Base-by-base conservation (phyloP, 73 alveolate species). In the Blepharisma japonicum region DNA sequence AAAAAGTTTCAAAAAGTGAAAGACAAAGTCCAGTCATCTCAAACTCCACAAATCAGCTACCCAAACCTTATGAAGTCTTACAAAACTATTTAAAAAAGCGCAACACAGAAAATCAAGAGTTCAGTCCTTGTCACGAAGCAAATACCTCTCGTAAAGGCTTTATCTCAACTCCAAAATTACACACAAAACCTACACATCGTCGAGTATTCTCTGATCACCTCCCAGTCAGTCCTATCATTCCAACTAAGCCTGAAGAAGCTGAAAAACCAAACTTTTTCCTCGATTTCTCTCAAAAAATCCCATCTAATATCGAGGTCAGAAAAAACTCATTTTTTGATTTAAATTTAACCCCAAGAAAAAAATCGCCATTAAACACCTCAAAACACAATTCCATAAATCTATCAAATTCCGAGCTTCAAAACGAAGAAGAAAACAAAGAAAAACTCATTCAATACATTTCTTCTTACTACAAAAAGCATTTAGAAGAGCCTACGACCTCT, bases 131-230 rank as follows among this genome's bases (percentile, higher is more conserved):
- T 3, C 42, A 32, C 42, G 42, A 32, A 32, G 42, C 42, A 0
- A 32, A 32, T 32, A 32, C 42, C 42, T 32, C 42, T 32, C 42
- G 42, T 32, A 32, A 32, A 32, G 42, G 42, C 42, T 32, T 32
- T 3, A 32, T 32, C 42, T 32, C 42, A 32, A 32, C 74, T 2
- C 74, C 74, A 9, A 25, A 14, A 18, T 2, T 61, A 1, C 38
- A 61, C 18, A 8, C 74, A 9, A 61, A 61, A 61, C 74, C 46
- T 9, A 4, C 50, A 8, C 74, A 61, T 61, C 39, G 74, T 14
- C 39, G 74, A 61, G 47, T 61, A 18, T 61, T 61, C 2, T 61
- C 74, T 61, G 74, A 61, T 5, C 18, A 18, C n/a, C 4, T 11
- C 21, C 66, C 66, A 14, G 21, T 18, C 21, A 11, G n/a, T 51